Percentiles rank a stretch among this genome's conserved stretches.
Conservation (phyloP, 1,139 yeast species). For the Debaryomyces fabryi region DNA sequence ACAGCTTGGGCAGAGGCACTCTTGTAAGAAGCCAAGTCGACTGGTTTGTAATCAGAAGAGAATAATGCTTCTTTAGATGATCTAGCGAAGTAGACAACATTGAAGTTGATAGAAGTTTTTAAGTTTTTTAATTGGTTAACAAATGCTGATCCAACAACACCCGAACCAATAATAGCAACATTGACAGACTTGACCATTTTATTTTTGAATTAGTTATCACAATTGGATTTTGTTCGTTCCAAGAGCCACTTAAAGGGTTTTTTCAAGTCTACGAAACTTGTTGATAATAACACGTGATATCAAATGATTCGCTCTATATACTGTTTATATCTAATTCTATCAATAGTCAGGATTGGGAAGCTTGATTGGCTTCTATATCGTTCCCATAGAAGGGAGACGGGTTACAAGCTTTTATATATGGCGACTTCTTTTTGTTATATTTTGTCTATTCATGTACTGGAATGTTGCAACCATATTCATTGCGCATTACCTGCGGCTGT, state of each 20-base stretch:
- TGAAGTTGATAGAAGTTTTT: constrained; percentile 59
- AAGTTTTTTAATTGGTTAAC: constrained; percentile 66
- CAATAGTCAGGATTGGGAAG: not conserved
- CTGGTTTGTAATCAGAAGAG: constrained; percentile 69
- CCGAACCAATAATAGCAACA: constrained; percentile 86
- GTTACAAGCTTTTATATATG: not conserved
- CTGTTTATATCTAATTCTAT: not conserved
- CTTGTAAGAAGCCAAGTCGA: constrained; percentile 64
- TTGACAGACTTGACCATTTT: constrained; percentile 63
- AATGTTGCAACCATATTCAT: not conserved
- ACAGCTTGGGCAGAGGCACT: constrained; percentile 53
- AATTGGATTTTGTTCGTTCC: not conserved
- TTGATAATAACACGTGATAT: constrained; percentile 2
- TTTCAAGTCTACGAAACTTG: not conserved
- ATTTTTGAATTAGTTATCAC: not conserved
- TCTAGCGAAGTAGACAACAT: constrained; percentile 80
- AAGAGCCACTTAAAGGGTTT: not conserved
- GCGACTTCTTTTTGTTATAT: not conserved
- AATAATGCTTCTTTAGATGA: constrained; percentile 66
- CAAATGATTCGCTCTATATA: not conserved
- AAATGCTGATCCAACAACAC: constrained; percentile 94
- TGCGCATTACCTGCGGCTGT: not conserved
- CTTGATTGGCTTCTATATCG: not conserved
- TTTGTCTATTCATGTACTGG: not conserved
- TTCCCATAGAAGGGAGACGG: not conserved